Conservation (phyloP, 495 filamentous ascomycete genomes). For the Penicillium waksmanii region DNA sequence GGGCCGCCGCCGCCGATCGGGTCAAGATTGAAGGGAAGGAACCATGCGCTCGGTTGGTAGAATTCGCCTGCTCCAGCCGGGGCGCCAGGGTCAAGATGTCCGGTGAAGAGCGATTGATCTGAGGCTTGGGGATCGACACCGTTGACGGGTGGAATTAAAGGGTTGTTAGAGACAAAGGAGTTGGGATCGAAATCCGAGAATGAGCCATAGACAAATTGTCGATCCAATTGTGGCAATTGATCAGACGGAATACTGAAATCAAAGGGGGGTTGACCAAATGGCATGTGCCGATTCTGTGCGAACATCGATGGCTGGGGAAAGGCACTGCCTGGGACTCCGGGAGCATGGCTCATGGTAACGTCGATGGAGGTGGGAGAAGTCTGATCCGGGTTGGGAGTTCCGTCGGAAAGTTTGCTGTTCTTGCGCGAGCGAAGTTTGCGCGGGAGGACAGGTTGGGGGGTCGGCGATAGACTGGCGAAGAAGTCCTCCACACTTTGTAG, state of each 20-base stretch:
- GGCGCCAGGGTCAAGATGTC: constrained; percentile 43
- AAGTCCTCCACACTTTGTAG: constrained; percentile 95
- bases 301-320: constrained; percentile 47
- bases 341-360: constrained; percentile 40
- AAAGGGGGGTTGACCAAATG: constrained; percentile 43
- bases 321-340: constrained; percentile 45
- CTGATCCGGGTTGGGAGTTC: constrained; percentile 30
- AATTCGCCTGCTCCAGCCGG: constrained; percentile 47
- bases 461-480: constrained; percentile 80
- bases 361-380: constrained; percentile 39
- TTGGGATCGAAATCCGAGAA: constrained; percentile 66
- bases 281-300: constrained; percentile 38
- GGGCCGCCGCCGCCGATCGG: constrained; percentile 43
- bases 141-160: constrained; percentile 35
- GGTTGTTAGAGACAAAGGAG: constrained; percentile 36
- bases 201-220: constrained; percentile 77
- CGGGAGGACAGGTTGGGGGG: constrained; percentile 51
- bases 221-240: constrained; percentile 66
- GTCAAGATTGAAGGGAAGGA: constrained; percentile 92
- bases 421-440: constrained; percentile 44
- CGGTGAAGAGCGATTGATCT: constrained; percentile 37
- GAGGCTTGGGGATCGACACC: constrained; percentile 26
- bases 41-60: constrained; percentile 78
- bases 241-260: constrained; percentile 47
- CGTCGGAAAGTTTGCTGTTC: constrained; percentile 39